These are phyloP conservation scores for Gossypium stocksii DNA, from an alignment of 345 rosid species.

Conservation along the genomic window DNA sequence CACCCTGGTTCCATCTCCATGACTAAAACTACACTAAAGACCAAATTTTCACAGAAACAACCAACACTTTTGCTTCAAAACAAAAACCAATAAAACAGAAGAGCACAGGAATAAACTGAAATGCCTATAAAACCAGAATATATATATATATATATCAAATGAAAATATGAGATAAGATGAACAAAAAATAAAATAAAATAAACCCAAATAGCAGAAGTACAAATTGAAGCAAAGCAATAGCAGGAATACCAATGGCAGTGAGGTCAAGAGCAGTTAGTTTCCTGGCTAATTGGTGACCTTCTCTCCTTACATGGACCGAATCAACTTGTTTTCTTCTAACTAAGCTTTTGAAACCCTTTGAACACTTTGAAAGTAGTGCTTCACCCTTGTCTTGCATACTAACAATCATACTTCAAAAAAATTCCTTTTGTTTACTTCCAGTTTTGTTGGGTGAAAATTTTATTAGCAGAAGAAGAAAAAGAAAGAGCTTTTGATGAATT, in stretches of 20 bases:
- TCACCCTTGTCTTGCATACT: conserved; percentile 33
- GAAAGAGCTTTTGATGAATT: background rate
- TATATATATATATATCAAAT: too few species aligned
- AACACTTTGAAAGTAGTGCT: conserved; percentile 13
- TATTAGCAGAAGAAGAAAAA: background rate
- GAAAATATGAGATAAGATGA: background rate
- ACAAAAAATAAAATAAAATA: background rate
- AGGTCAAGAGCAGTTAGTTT: conserved; percentile 60
- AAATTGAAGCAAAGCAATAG: background rate
- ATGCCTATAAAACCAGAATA: background rate
- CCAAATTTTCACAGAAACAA: background rate
- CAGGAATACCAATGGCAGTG: conserved; percentile 58
- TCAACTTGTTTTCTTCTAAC: conserved; percentile 79
- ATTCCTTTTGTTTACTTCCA: background rate
- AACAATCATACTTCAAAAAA: background rate
- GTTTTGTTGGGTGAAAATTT: background rate
- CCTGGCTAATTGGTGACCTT: conserved; percentile 55
- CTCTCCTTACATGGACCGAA: conserved; percentile 34
- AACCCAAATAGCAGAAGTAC: background rate
- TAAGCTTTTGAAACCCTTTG: conserved; percentile 40
- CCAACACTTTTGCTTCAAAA: background rate
- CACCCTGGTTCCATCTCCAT: conserved; percentile 4
- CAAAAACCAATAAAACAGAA: background rate
- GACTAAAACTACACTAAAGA: background rate
- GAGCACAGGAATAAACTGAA: background rate